Percentiles rank a stretch among this genome's conserved stretches.
Evolutionary conservation across 208 protist genomes (phyloP).

Genomic region (Tritrichomonas musculus): DNA sequence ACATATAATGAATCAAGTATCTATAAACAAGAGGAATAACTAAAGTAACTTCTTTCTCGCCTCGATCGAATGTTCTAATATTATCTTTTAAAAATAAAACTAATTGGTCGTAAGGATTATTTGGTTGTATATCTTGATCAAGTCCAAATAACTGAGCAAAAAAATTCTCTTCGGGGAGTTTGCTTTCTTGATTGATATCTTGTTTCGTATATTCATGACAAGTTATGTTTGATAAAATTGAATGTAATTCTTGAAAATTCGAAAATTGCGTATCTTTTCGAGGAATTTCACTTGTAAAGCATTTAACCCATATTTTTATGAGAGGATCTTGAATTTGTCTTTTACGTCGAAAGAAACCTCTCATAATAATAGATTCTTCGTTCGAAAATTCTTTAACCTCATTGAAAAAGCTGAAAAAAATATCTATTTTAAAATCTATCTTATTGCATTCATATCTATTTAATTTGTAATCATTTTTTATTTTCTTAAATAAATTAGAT

Average conservation of each 20-base stretch:
- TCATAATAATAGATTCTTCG: too few species aligned
- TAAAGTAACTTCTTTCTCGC: not conserved
- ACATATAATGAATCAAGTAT: constrained; percentile 8
- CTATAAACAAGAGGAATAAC: not conserved
- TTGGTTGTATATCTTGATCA: not conserved
- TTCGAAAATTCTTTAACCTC: too few species aligned
- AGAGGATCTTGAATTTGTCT: not conserved
- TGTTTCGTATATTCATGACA: too few species aligned
- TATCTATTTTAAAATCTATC: too few species aligned
- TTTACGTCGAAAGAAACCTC: not conserved
- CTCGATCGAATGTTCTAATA: not conserved
- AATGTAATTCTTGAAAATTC: not conserved
- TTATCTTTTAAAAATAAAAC: not conserved
- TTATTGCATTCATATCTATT: too few species aligned
- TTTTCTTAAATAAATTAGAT: too few species aligned
- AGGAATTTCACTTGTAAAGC: not conserved
- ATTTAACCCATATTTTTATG: not conserved
- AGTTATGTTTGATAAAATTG: not conserved
- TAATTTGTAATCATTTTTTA: too few species aligned
- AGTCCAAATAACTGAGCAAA: not conserved
- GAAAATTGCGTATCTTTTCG: not conserved
- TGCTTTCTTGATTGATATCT: not conserved
- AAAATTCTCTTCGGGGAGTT: not conserved
- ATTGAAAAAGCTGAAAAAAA: too few species aligned
- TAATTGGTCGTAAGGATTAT: not conserved